These are phyloP conservation scores for Lepidopterella palustris DNA, from an alignment of 495 filamentous ascomycete species.

Conservation along the genomic window DNA sequence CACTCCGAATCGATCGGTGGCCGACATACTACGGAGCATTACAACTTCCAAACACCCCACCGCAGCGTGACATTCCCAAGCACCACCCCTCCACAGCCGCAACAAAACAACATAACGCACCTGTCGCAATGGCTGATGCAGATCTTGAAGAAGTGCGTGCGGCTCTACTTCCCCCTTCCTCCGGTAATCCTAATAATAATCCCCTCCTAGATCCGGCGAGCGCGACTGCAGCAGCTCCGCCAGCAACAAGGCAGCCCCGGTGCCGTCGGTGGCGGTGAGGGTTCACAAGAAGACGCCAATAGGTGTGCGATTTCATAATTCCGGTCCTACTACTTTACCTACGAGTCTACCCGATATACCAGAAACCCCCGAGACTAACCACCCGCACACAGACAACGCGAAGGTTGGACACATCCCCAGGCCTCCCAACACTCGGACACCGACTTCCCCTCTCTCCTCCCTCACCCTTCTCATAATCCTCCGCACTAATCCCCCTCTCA, in stretches of 20 bases:
- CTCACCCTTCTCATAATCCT: not conserved
- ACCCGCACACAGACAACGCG: constrained; percentile 50
- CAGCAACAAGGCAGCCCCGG: constrained; percentile 46
- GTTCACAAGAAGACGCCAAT: constrained; percentile 57
- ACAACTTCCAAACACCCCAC: not conserved
- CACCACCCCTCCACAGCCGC: too few species aligned
- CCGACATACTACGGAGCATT: too few species aligned
- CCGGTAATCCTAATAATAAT: constrained; percentile 5
- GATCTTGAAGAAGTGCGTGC: constrained; percentile 25
- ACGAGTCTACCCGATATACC: too few species aligned
- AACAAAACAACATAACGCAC: too few species aligned
- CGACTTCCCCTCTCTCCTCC: not conserved
- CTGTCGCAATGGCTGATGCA: constrained; percentile 25
- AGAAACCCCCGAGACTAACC: constrained; percentile 4
- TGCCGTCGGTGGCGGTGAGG: constrained; percentile 43
- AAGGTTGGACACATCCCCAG: constrained; percentile 43
- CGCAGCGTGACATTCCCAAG: not conserved
- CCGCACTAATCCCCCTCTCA: constrained; percentile 37
- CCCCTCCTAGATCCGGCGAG: constrained; percentile 65
- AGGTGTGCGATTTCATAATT: constrained; percentile 41
- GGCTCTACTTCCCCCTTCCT: not conserved
- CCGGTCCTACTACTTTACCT: too few species aligned
- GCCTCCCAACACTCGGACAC: not conserved
- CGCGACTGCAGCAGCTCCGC: constrained; percentile 85
- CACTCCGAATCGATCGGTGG: too few species aligned